Percentiles rank a stretch among this genome's conserved stretches.
phyloP scores from a whole-genome alignment of 306 rosid genomes.

The Canavalia gladiata region DNA sequence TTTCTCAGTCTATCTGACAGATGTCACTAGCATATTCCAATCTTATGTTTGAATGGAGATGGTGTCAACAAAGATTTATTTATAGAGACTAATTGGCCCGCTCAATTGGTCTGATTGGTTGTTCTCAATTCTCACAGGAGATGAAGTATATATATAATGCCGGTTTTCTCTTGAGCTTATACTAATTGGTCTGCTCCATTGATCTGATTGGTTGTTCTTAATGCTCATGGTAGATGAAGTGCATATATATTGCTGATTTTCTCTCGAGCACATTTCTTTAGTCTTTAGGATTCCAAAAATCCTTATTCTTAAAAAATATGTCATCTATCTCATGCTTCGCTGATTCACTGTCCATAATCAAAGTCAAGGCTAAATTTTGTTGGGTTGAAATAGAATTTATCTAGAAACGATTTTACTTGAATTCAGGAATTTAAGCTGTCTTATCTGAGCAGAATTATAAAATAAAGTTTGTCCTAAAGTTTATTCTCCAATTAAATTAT shows the following conservation, averaged over 20 bases:
- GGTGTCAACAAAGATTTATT: too few relatives aligned
- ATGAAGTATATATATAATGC: too few relatives aligned
- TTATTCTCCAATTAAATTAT: conserved; percentile 5
- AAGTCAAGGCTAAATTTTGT: conserved; percentile 11
- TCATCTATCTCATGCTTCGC: neutral
- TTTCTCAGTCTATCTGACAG: neutral
- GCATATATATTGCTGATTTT: too few relatives aligned
- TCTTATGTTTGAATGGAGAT: conserved; percentile 7
- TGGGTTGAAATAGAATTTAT: conserved; percentile 17
- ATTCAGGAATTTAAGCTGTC: conserved; percentile 26
- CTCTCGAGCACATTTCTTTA: neutral
- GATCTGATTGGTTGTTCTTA: conserved; percentile 36
- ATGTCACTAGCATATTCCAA: neutral
- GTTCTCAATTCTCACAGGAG: too few relatives aligned
- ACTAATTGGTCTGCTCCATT: conserved; percentile 8
- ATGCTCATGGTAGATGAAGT: too few relatives aligned
- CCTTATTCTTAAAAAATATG: conserved; percentile 18
- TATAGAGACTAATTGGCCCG: too few relatives aligned
- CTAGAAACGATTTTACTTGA: neutral
- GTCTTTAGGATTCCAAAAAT: conserved; percentile 16
- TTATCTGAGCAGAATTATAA: conserved; percentile 19
- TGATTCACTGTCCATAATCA: conserved; percentile 2
- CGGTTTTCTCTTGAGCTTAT: too few relatives aligned
- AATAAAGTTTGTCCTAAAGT: neutral
- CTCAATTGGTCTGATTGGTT: too few relatives aligned